Percentiles rank a stretch among this genome's conserved stretches.
phyloP scores from a whole-genome alignment of 495 filamentous ascomycete genomes.

The Daldinia bambusicola region DNA sequence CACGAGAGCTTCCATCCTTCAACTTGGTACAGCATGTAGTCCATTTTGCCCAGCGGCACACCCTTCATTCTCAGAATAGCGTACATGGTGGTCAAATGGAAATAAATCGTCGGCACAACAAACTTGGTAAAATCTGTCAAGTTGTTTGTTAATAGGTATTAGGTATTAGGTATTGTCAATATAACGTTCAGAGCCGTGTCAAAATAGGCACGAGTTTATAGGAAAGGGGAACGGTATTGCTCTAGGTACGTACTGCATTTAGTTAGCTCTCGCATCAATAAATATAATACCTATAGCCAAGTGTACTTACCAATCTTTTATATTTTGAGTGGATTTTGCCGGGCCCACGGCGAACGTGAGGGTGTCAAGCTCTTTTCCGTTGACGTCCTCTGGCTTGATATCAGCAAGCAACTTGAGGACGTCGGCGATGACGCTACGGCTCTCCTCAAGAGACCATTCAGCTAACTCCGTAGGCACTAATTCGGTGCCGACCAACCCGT shows the following conservation, averaged over 20 bases:
- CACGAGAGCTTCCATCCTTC: background rate
- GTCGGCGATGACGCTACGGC: slow-evolving; percentile 37
- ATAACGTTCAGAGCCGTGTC: background rate
- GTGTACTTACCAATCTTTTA: slow-evolving; percentile 39
- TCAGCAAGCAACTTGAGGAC: slow-evolving; percentile 46
- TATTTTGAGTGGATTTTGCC: background rate
- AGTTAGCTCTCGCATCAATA: background rate
- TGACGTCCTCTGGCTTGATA: slow-evolving; percentile 52
- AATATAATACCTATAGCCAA: background rate
- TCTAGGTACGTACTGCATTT: slow-evolving; percentile 9
- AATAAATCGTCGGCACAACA: slow-evolving; percentile 65
- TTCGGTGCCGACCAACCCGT: slow-evolving; percentile 19
- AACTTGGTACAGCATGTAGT: slow-evolving; percentile 53
- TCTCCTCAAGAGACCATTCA: slow-evolving; percentile 24
- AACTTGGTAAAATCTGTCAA: slow-evolving; percentile 44
- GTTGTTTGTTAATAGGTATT: background rate
- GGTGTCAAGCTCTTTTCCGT: slow-evolving; percentile 48
- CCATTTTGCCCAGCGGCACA: slow-evolving; percentile 65
- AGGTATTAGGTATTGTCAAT: background rate
- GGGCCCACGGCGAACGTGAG: slow-evolving; percentile 47
- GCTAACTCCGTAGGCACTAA: background rate
- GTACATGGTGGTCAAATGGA: slow-evolving; percentile 68
- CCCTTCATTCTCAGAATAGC: slow-evolving; percentile 65
- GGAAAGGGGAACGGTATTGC: slow-evolving; percentile 13
- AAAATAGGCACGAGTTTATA: background rate